Percentiles rank a stretch among this genome's conserved stretches.
phyloP scores from a whole-genome alignment of 202 grass and related monocot species.

The Panicum hallii region DNA sequence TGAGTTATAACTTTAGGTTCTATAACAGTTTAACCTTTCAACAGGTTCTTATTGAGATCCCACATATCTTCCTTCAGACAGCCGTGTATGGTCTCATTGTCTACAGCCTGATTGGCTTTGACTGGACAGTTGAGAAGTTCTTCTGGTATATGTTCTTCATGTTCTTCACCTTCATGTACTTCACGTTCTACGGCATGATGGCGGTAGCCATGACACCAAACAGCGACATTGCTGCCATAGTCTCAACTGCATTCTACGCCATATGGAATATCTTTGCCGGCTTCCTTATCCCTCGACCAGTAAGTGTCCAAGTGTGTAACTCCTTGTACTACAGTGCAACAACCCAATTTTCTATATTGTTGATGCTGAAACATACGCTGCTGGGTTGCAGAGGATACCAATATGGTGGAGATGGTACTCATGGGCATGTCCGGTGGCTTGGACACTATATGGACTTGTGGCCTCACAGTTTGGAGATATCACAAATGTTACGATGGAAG shows the following conservation, averaged over 20 bases:
- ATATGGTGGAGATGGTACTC: conserved; percentile 99
- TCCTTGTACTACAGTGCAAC: not conserved
- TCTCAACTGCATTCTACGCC: conserved; percentile 85
- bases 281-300: conserved; percentile 82
- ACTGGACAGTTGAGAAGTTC: conserved; percentile 82
- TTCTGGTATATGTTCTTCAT: conserved; percentile 98
- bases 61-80: conserved; percentile 91
- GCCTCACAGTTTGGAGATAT: conserved; percentile 87
- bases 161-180: conserved; percentile 99
- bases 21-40: conserved; percentile 30
- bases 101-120: conserved; percentile 83
- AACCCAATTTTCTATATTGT: not conserved
- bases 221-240: conserved; percentile 92
- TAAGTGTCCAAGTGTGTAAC: conserved; percentile 48
- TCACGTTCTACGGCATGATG: conserved; percentile 99
- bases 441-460: conserved; percentile 90
- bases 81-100: conserved; percentile 82
- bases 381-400: conserved; percentile 84
- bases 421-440: conserved; percentile 88
- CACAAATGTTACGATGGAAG: not conserved
- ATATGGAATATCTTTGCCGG: conserved; percentile 99
- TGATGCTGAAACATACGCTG: conserved; percentile 39
- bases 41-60: conserved; percentile 97
- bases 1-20: not conserved
- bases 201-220: conserved; percentile 94